Conservation (phyloP, 768 basidiomycete species). For the Tulasnella sp. region DNA sequence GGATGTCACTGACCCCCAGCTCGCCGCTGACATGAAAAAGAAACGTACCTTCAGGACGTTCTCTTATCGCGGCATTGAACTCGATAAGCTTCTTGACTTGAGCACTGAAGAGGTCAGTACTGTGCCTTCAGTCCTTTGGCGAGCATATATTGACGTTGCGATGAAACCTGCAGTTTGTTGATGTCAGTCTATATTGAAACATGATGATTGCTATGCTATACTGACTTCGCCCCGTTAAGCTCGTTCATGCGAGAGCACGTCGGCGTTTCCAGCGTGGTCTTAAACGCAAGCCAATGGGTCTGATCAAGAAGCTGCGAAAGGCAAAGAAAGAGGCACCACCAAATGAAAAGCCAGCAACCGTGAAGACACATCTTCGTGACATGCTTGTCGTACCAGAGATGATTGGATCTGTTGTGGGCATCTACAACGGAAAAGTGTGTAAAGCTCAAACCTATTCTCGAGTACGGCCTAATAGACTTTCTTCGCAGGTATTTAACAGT, state of each 20-base stretch:
- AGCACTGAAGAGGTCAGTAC: slow-evolving; percentile 81
- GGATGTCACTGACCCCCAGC: slow-evolving; percentile 73
- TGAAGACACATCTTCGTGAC: slow-evolving; percentile 98
- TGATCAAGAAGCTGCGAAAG: slow-evolving; percentile 99
- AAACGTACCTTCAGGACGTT: slow-evolving; percentile 98
- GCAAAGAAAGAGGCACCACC: slow-evolving; percentile 99
- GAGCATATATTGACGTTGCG: not conserved
- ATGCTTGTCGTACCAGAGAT: slow-evolving; percentile 99
- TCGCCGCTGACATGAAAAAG: slow-evolving; percentile 97
- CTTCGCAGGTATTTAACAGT: slow-evolving; percentile 67
- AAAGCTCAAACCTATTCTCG: not conserved
- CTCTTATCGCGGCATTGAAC: slow-evolving; percentile 95
- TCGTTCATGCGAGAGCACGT: slow-evolving; percentile 97
- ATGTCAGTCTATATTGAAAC: slow-evolving; percentile 37
- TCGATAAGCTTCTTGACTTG: slow-evolving; percentile 95
- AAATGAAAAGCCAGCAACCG: slow-evolving; percentile 96
- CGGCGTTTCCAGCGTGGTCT: slow-evolving; percentile 98
- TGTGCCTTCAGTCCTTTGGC: not conserved
- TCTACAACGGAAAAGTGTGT: slow-evolving; percentile 92
- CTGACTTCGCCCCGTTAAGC: slow-evolving; percentile 32
- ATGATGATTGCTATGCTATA: not conserved
- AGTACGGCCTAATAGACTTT: not conserved
- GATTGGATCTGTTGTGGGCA: slow-evolving; percentile 96
- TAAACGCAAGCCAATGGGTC: slow-evolving; percentile 94
- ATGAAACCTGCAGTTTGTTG: slow-evolving; percentile 46